Evolutionary conservation across 192 early-diverging fungal genomes (phyloP), one percentile per base, ranked within the genome.

Genomic region (Coemansia sp.): DNA sequence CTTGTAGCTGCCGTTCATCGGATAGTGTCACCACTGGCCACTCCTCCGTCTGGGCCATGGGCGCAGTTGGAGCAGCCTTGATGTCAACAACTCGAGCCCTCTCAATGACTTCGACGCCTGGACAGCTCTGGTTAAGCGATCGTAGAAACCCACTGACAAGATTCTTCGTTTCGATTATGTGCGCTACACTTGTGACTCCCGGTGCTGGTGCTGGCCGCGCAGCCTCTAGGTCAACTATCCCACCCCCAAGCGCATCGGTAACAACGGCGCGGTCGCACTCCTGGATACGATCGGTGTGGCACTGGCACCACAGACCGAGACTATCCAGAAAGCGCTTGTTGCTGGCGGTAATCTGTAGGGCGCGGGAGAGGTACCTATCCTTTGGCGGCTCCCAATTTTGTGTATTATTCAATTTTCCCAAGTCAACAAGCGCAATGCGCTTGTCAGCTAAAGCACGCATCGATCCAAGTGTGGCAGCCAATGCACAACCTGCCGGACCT

Each of bases 161-260:
- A 76, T 91, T 87, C 59, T 87, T 70, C 64, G 95, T 98, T 73
- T 98, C 94, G 20, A 94, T 84, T 82, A 98, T 95, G 64, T 82
- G 92, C 6, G 94, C 95, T 33, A 94, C 85, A 53, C 87, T 52
- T 53, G 11, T 9, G 9, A 17, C 39, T 46, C 11, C 39, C 3
- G 39, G 11, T 46, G 39, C 39, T 46, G 20, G 61, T 19, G 63
- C 39, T 22, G 52, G 30, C 51, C 53, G 42, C 32, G n/a, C 57
- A 7, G 64, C 56, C 17, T 46, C 29, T 29, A 70, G 51, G 51
- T 75, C 68, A 8, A 64, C 22, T 14, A 22, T 31, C n/a, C 78
- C 58, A 56, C 30, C 30, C 20, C 75, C 80, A 23, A 66, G 55
- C 0, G 71, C 70, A 59, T 82, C 80, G 4, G 65, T 85, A 76